A percentile compares a stretch with the other conserved stretches of the same genome.
phyloP scores from a whole-genome alignment of 1,284 basidiomycete genomes.

The Neonothopanus nambi region DNA sequence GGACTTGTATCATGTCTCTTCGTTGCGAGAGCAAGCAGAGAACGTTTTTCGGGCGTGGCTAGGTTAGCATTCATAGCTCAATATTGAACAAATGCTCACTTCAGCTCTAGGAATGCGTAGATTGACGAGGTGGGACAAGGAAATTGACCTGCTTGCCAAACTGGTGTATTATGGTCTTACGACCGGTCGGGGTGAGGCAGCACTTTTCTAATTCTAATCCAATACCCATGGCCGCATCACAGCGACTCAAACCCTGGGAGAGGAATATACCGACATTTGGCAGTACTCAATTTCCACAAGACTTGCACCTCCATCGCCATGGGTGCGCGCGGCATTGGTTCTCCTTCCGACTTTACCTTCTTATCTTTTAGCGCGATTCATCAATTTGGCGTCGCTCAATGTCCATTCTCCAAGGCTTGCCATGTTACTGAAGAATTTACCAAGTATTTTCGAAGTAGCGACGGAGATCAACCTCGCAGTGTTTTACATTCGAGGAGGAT shows the following conservation, averaged over 20 bases:
- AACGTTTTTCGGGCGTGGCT: constrained; percentile 75
- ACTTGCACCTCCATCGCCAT: constrained; percentile 45
- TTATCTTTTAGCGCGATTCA: constrained; percentile 58
- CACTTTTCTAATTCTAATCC: constrained; percentile 16
- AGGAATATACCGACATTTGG: constrained; percentile 91
- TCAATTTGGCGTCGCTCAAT: constrained; percentile 34
- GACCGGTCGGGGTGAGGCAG: constrained; percentile 64
- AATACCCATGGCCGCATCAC: constrained; percentile 1
- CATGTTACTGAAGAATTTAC: constrained; percentile 43
- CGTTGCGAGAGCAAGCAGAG: constrained; percentile 76
- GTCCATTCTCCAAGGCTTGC: constrained; percentile 36
- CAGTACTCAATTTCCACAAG: constrained; percentile 51
- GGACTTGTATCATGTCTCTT: constrained; percentile 77
- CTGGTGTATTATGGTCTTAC: constrained; percentile 78
- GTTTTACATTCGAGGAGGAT: constrained; percentile 81
- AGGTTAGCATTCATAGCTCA: constrained; percentile 47
- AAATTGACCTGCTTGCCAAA: constrained; percentile 73
- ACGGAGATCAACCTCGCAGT: constrained; percentile 78
- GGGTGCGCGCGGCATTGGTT: constrained; percentile 54
- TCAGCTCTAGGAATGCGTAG: constrained; percentile 72
- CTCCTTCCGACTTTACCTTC: constrained; percentile 66
- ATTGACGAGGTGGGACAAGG: constrained; percentile 81
- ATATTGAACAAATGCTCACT: background rate
- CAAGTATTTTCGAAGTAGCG: constrained; percentile 49
- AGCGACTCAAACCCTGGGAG: constrained; percentile 84